Percentiles rank a stretch among this genome's conserved stretches.
phyloP scores from a whole-genome alignment of 108 stramenopile species.

The Conticribra weissflogii region DNA sequence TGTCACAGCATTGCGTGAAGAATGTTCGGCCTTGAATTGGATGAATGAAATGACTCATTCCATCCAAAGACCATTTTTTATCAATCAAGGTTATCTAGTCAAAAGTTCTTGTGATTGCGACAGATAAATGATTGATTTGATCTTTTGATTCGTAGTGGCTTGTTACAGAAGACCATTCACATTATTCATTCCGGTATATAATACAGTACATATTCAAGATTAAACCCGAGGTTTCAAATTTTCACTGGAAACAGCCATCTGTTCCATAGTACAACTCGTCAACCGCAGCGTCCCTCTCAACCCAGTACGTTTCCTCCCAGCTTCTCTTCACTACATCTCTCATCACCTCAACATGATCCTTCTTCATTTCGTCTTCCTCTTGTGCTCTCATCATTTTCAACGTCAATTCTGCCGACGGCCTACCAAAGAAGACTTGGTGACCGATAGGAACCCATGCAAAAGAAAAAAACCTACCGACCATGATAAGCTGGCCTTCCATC shows the following conservation, averaged over 20 bases:
- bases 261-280: not conserved
- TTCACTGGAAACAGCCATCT: slow-evolving; percentile 31
- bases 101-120: not conserved
- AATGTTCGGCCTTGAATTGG: not conserved
- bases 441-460: slow-evolving; percentile 84
- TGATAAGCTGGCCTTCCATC: slow-evolving; percentile 79
- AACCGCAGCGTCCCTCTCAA: slow-evolving; percentile 14
- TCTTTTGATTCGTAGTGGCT: too few relatives aligned
- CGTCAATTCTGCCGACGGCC: slow-evolving; percentile 66
- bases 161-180: too few relatives aligned
- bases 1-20: not conserved
- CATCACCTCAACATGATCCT: slow-evolving; percentile 24
- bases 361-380: slow-evolving; percentile 18
- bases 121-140: too few relatives aligned
- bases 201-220: not conserved
- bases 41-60: not conserved
- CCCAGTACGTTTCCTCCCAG: slow-evolving; percentile 38
- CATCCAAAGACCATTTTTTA: not conserved
- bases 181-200: not conserved
- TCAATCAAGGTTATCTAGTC: not conserved
- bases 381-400: slow-evolving; percentile 62
- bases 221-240: too few relatives aligned
- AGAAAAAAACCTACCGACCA: slow-evolving; percentile 71
- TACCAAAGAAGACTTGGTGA: slow-evolving; percentile 83
- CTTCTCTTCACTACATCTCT: slow-evolving; percentile 22